A percentile compares a stretch with the other conserved stretches of the same genome.
phyloP scores from a whole-genome alignment of 2,329 filamentous ascomycete species.

The Penicillium sp. region DNA sequence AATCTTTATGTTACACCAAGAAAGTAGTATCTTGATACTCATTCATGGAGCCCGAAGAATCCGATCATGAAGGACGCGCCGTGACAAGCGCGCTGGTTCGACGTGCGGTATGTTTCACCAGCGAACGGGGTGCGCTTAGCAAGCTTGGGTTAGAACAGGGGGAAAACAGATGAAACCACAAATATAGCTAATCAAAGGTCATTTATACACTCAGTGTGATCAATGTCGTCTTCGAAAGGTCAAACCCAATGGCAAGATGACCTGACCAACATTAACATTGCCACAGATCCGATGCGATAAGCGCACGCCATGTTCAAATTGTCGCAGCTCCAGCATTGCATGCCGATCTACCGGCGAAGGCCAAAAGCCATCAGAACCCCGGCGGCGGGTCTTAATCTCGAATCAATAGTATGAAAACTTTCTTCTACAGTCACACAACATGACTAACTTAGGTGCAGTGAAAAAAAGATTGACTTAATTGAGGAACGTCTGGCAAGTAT shows the following conservation, averaged over 20 bases:
- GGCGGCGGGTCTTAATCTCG: slow-evolving; percentile 43
- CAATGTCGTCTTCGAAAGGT: slow-evolving; percentile 39
- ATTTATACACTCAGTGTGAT: slow-evolving; percentile 29
- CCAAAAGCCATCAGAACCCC: slow-evolving; percentile 37
- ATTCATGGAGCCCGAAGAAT: slow-evolving; percentile 34
- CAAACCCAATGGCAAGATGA: neutral
- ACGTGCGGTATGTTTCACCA: slow-evolving; percentile 33
- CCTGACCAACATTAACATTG: neutral
- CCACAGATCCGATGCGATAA: slow-evolving; percentile 45
- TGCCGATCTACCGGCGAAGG: slow-evolving; percentile 42
- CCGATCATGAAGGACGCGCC: slow-evolving; percentile 28
- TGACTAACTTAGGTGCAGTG: slow-evolving; percentile 34
- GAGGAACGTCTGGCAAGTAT: slow-evolving; percentile 52
- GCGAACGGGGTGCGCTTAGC: neutral
- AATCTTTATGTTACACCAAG: neutral
- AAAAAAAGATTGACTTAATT: slow-evolving; percentile 55
- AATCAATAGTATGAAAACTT: slow-evolving; percentile 40
- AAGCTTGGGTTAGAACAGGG: neutral
- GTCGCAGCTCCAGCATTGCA: slow-evolving; percentile 36
- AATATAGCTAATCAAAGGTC: neutral
- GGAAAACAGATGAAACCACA: slow-evolving; percentile 1
- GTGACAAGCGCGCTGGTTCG: slow-evolving; percentile 17
- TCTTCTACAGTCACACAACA: neutral
- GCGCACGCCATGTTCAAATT: slow-evolving; percentile 44
- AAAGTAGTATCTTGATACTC: neutral